These are phyloP conservation scores for Plasmodium gallinaceum DNA, from an alignment of 169 alveolate species.

Conservation along the genomic window DNA sequence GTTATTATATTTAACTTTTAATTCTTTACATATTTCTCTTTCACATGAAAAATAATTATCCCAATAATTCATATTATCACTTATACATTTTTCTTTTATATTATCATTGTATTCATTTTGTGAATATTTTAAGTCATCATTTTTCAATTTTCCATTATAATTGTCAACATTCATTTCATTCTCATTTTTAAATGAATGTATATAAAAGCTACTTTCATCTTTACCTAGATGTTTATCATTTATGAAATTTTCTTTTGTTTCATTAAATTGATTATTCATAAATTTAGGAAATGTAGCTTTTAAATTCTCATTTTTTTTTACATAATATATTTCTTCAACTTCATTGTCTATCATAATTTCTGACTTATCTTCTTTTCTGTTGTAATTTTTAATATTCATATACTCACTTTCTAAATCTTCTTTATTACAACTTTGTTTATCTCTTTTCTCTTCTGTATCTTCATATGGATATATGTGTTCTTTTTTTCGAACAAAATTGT, in stretches of 20 bases:
- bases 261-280: no score
- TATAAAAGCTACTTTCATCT: slow-evolving; percentile 16
- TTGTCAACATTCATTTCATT: neutral
- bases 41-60: slow-evolving; percentile 60
- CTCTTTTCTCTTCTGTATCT: neutral
- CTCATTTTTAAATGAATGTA: slow-evolving; percentile 11
- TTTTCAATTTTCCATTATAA: neutral
- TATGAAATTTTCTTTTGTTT: neutral
- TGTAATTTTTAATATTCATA: no score
- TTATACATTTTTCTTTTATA: neutral
- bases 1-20: slow-evolving; percentile 39
- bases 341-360: no score
- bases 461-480: neutral
- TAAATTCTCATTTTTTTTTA: slow-evolving; percentile 8
- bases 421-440: neutral
- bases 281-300: slow-evolving; percentile 4
- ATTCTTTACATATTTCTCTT: slow-evolving; percentile 28
- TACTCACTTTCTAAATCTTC: no score
- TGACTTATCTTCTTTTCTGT: no score
- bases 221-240: neutral
- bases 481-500: neutral
- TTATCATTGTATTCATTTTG: neutral
- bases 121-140: neutral
- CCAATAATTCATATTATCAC: slow-evolving; percentile 13
- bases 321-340: neutral